These are phyloP conservation scores for Citrus medica DNA, from an alignment of 345 rosid genomes.

Conservation along the genomic window DNA sequence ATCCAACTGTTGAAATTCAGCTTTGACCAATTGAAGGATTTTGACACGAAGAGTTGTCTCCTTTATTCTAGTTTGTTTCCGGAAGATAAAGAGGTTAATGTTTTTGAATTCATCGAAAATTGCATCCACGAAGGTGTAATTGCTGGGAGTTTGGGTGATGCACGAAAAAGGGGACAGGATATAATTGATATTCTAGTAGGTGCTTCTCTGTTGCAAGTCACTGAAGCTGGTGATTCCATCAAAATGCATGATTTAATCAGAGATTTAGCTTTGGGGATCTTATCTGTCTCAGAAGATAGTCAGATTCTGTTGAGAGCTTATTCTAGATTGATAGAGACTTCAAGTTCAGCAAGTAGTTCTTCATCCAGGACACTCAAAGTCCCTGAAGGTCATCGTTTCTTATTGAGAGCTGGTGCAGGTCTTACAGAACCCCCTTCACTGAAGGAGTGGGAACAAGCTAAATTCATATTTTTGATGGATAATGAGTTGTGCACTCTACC, in stretches of 20 bases:
- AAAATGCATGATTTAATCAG: constrained; percentile 10
- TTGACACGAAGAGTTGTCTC: constrained; percentile 7
- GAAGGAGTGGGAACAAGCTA: constrained; percentile 8
- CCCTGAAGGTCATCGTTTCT: neutral
- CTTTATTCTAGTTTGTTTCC: neutral
- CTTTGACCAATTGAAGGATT: constrained; percentile 4
- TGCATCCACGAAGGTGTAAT: constrained; percentile 14
- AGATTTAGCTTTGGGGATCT: neutral
- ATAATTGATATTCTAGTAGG: constrained; percentile 3
- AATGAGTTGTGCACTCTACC: constrained; percentile 16
- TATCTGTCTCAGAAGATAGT: neutral
- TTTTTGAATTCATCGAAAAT: neutral
- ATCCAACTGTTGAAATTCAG: constrained; percentile 2
- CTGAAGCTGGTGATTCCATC: neutral
- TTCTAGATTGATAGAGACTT: neutral
- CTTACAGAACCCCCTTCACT: neutral
- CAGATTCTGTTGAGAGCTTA: neutral
- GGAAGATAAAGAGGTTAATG: neutral
- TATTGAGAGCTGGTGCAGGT: constrained; percentile 11
- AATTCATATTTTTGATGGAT: constrained; percentile 14
- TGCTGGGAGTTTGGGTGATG: constrained; percentile 8
- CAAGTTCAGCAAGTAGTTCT: neutral
- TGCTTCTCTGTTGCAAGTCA: constrained; percentile 9
- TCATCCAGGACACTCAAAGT: neutral
- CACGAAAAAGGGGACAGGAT: neutral